Base-by-base conservation (phyloP, 495 filamentous ascomycete species). In the Xylaria flabelliformis region DNA sequence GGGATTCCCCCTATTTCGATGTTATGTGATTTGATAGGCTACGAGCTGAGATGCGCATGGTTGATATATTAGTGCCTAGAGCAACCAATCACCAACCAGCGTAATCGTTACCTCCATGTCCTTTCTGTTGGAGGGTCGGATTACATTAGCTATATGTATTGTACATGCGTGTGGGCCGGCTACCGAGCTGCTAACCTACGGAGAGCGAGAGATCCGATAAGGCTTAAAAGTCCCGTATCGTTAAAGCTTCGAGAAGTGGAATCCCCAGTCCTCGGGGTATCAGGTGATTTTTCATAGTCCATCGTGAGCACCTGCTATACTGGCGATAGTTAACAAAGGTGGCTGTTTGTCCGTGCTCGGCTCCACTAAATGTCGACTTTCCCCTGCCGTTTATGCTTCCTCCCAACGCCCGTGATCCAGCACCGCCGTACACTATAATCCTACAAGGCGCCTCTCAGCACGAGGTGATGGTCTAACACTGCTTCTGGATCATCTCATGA, bases 1-100 rank as follows among this genome's bases (percentile, higher is more conserved):
- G 34, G 19, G 58, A 39, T 21, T 17, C 29, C 29, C 63, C 63
- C 39, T 26, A 24, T 34, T 65, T 12, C 17, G 44, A 44, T 53
- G 29, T 42, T 17, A 9, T 50, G 34, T 51, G 56, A 70, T 70
- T 70, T 64, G 68, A 59, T 53, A 46, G 68, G 41, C 68, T 70
- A 63, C 68, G 44, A 63, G 58, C 46, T 17, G 58, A 26, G 66
- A 48, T 44, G 19, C 29, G 66, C 13, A 59, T 46, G 41, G 32
- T 48, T 19, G 41, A 64, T 48, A 29, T 15, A 48, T 21, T 51
- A 66, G 62, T 44, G 36, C 39, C 24, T 3, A 6, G 62, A 32
- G 24, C 41, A 29, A 26, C 24, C 39, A 64, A 29, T 64, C 29
- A 51, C 26, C 29, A n/a, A 36, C 56, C 56, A 32, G 17, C 56